Conservation (phyloP, 768 basidiomycete species). For the Sporobolomyces pararoseus region DNA sequence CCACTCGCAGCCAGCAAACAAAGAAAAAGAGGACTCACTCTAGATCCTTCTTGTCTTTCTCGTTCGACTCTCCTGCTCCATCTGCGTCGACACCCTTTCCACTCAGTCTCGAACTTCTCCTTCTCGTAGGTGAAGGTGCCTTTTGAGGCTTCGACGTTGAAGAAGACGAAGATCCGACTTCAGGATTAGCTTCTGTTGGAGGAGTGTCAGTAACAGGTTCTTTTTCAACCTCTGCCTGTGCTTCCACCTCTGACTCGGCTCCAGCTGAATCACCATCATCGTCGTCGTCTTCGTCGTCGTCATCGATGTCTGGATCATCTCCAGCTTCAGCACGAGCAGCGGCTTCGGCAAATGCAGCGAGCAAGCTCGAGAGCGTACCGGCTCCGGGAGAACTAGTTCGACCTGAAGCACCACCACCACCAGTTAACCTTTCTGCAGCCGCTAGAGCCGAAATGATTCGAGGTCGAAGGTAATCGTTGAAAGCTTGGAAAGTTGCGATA, state of each 20-base stretch:
- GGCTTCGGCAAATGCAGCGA: slow-evolving; percentile 75
- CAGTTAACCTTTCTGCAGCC: slow-evolving; percentile 42
- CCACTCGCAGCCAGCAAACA: too few relatives aligned
- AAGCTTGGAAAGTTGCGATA: slow-evolving; percentile 93
- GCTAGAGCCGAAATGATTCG: slow-evolving; percentile 63
- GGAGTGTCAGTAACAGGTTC: slow-evolving; percentile 8
- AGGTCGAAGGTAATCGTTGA: slow-evolving; percentile 92
- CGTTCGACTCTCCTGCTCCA: background rate
- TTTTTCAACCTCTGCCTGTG: background rate
- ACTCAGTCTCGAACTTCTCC: slow-evolving; percentile 39
- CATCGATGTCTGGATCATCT: slow-evolving; percentile 6
- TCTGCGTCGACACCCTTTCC: slow-evolving; percentile 23
- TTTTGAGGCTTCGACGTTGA: background rate
- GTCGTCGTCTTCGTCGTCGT: slow-evolving; percentile 6
- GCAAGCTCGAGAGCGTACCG: slow-evolving; percentile 72
- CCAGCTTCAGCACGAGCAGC: slow-evolving; percentile 54
- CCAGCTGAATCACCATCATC: slow-evolving; percentile 4
- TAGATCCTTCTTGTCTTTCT: background rate
- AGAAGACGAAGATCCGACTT: background rate
- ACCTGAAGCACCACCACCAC: slow-evolving; percentile 26
- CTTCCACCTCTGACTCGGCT: slow-evolving; percentile 7
- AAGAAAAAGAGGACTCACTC: too few relatives aligned
- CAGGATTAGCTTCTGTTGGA: slow-evolving; percentile 9
- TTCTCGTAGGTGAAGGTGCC: slow-evolving; percentile 6
- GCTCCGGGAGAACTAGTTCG: slow-evolving; percentile 13